A percentile compares a stretch with the other conserved stretches of the same genome.
Conservation (phyloP, 129 eudicot species). For the Apium graveolens region DNA sequence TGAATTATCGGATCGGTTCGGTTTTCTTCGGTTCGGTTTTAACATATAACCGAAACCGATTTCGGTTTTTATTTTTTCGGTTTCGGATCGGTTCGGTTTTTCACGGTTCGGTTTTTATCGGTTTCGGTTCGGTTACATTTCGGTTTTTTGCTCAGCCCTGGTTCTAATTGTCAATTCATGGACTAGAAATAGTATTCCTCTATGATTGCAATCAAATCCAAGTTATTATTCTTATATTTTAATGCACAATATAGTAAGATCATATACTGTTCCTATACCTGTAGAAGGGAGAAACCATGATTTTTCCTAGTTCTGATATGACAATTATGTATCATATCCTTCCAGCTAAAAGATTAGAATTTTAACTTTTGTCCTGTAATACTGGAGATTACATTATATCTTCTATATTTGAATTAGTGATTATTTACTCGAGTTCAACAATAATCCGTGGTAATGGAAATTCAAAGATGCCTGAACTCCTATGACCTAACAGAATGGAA, state of each 20-base stretch:
- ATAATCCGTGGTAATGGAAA: not conserved
- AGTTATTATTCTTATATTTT: not conserved
- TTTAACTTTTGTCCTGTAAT: not conserved
- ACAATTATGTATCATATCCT: not conserved
- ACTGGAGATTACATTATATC: not conserved
- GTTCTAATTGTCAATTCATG: not conserved
- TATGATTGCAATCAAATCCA: not conserved
- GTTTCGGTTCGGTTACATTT: no score
- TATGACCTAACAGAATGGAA: not conserved
- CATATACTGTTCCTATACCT: not conserved
- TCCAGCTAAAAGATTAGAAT: not conserved
- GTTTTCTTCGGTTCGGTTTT: no score
- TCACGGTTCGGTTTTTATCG: no score
- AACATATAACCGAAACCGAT: no score
- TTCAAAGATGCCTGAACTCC: not conserved
- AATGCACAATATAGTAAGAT: not conserved
- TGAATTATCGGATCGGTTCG: no score
- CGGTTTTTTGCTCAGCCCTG: no score
- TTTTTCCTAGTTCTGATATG: not conserved
- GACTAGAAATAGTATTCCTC: not conserved
- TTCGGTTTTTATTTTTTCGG: no score
- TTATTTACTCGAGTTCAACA: not conserved
- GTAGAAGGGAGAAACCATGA: not conserved
- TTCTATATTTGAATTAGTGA: not conserved
- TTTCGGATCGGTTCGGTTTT: no score